phyloP scores from a whole-genome alignment of 1,139 yeast species.

The Debaryomycetaceae sp. region DNA sequence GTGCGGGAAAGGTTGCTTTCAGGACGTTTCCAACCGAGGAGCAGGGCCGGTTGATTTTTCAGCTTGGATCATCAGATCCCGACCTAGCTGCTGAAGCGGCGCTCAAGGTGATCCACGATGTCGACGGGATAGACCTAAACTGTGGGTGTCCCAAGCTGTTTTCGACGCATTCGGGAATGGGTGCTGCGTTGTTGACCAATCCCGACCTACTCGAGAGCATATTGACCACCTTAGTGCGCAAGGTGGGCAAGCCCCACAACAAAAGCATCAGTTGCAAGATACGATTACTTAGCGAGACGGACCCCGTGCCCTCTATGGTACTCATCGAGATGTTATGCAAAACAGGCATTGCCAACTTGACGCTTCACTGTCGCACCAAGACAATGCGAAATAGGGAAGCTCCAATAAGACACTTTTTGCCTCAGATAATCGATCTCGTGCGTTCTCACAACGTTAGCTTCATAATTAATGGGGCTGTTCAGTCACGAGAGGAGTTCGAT shows the following conservation, averaged over 20 bases:
- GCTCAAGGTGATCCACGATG: constrained; percentile 71
- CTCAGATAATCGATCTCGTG: constrained; percentile 60
- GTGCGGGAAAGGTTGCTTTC: constrained; percentile 49
- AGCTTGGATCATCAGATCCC: constrained; percentile 84
- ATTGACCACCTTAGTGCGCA: constrained; percentile 59
- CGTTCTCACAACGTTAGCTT: constrained; percentile 63
- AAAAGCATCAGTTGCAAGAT: constrained; percentile 91
- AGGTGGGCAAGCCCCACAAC: constrained; percentile 72
- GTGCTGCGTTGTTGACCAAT: constrained; percentile 81
- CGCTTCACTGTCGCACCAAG: constrained; percentile 88
- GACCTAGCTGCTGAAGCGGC: constrained; percentile 89
- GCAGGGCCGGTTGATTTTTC: constrained; percentile 67
- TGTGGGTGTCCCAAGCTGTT: constrained; percentile 96
- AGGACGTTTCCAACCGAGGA: constrained; percentile 68
- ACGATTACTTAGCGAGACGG: constrained; percentile 60
- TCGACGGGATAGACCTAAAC: constrained; percentile 88
- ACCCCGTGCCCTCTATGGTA: constrained; percentile 51
- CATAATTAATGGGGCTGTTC: constrained; percentile 77
- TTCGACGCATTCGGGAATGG: constrained; percentile 92
- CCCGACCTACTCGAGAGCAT: constrained; percentile 77
- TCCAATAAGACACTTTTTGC: constrained; percentile 67
- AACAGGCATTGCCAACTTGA: constrained; percentile 82
- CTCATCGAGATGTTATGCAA: constrained; percentile 62
- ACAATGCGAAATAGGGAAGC: constrained; percentile 85
- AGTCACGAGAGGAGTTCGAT: constrained; percentile 51